These are phyloP conservation scores for Pseudoneurospora amorphoporcata DNA, from an alignment of 495 filamentous ascomycete species.

Conservation along the genomic window DNA sequence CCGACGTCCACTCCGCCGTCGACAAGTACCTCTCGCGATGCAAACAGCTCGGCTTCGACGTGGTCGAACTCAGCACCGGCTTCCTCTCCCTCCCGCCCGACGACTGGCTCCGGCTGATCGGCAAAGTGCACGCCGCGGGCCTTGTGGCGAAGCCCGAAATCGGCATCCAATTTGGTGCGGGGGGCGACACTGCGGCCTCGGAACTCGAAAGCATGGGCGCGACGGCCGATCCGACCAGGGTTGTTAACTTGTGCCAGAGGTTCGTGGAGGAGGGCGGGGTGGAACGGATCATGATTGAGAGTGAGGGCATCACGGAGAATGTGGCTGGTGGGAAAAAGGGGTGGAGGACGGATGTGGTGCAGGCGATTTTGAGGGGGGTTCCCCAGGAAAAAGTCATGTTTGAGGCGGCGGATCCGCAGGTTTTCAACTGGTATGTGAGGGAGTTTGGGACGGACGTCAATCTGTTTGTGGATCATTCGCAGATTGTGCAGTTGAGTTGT, in stretches of 20 bases:
- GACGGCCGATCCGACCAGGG: constrained; percentile 41
- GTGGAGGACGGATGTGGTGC: constrained; percentile 50
- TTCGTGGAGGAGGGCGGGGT: constrained; percentile 44
- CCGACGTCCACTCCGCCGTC: constrained; percentile 31
- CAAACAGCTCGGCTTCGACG: constrained; percentile 45
- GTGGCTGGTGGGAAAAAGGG: constrained; percentile 21
- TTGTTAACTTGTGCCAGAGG: constrained; percentile 39
- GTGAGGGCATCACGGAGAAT: constrained; percentile 54
- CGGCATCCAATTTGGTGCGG: constrained; percentile 51
- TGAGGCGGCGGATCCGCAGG: constrained; percentile 47
- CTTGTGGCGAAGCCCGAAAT: constrained; percentile 50
- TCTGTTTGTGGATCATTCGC: constrained; percentile 50
- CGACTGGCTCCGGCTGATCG: constrained; percentile 48
- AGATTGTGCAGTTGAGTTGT: constrained; percentile 48
- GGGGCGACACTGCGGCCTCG: constrained; percentile 43
- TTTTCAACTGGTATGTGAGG: constrained; percentile 47
- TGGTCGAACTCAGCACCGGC: constrained; percentile 44
- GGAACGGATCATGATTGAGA: constrained; percentile 51
- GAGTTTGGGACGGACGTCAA: constrained; percentile 53
- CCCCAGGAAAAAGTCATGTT: constrained; percentile 50
- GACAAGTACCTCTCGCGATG: constrained; percentile 43
- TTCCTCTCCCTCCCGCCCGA: constrained; percentile 45
- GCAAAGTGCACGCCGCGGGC: constrained; percentile 41
- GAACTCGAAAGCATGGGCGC: constrained; percentile 38
- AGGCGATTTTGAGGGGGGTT: constrained; percentile 43